phyloP scores from a whole-genome alignment of 1,284 basidiomycete species.

The Sanghuangporus sanghuang region DNA sequence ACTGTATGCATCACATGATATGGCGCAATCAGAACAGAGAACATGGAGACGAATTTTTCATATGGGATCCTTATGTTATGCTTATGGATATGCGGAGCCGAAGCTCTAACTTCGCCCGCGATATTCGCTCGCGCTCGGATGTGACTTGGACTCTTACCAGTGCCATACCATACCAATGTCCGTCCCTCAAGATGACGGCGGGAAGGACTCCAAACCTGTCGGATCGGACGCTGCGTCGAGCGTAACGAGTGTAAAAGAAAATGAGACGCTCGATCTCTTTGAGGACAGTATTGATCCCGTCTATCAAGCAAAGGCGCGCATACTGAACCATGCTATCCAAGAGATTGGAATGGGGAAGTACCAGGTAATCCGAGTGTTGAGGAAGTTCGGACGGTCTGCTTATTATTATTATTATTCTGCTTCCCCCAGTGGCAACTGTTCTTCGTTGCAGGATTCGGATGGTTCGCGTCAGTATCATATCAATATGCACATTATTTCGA shows the following conservation, averaged over 20 bases:
- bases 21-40: background rate
- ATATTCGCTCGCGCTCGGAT: background rate
- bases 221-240: background rate
- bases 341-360: constrained; percentile 66
- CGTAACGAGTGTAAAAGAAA: background rate
- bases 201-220: background rate
- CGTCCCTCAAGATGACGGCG: background rate
- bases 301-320: constrained; percentile 51
- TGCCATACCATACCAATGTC: background rate
- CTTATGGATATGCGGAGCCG: background rate
- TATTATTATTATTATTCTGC: background rate
- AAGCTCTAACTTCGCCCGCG: background rate
- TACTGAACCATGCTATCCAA: constrained; percentile 53
- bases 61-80: too few relatives aligned
- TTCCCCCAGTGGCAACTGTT: constrained; percentile 47
- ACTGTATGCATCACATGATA: background rate
- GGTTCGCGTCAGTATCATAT: constrained; percentile 55
- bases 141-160: background rate
- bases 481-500: background rate
- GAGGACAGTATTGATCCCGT: constrained; percentile 47
- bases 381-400: background rate
- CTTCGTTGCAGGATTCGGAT: constrained; percentile 59
- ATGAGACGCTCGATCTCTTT: constrained; percentile 13
- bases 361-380: constrained; percentile 39
- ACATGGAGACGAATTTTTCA: background rate